Percentiles rank a stretch among this genome's conserved stretches.
phyloP scores from a whole-genome alignment of 371 early-diverging fungal genomes.

The Parasitella parasitica region DNA sequence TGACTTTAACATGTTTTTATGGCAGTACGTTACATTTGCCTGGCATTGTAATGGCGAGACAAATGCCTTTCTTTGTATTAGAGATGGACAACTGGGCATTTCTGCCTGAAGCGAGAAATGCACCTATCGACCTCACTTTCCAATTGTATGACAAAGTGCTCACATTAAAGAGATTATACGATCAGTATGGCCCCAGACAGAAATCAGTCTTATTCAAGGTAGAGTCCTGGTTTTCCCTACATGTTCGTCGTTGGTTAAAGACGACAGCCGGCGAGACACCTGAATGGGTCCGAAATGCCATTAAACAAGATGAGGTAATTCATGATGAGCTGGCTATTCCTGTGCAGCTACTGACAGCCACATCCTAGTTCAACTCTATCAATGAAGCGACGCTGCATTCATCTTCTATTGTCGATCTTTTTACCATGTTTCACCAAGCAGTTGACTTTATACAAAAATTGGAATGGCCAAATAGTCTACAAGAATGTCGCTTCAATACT shows the following conservation, averaged over 20 bases:
- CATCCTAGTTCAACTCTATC: constrained; percentile 54
- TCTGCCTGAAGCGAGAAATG: constrained; percentile 38
- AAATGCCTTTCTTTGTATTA: constrained; percentile 55
- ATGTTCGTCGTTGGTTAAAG: constrained; percentile 60
- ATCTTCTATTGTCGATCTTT: constrained; percentile 78
- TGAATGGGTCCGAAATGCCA: constrained; percentile 66
- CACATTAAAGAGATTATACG: constrained; percentile 47
- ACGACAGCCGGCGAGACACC: constrained; percentile 55
- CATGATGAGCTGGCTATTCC: background rate
- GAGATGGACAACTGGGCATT: constrained; percentile 57
- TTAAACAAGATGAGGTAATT: constrained; percentile 61
- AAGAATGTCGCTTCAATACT: constrained; percentile 68
- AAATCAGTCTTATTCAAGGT: constrained; percentile 57
- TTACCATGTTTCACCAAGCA: constrained; percentile 76
- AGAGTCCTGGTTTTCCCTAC: constrained; percentile 65
- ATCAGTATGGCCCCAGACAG: constrained; percentile 48
- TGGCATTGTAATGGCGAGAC: constrained; percentile 50
- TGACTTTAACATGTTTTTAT: background rate
- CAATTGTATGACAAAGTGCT: constrained; percentile 54
- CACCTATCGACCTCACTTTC: constrained; percentile 51
- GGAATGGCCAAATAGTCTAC: constrained; percentile 76
- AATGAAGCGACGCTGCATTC: constrained; percentile 71
- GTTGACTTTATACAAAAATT: constrained; percentile 68
- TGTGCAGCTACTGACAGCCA: background rate
- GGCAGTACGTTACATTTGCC: constrained; percentile 37